These are phyloP conservation scores for Chrysoporthe cubensis DNA, from an alignment of 2,329 filamentous ascomycete genomes.

Conservation along the genomic window DNA sequence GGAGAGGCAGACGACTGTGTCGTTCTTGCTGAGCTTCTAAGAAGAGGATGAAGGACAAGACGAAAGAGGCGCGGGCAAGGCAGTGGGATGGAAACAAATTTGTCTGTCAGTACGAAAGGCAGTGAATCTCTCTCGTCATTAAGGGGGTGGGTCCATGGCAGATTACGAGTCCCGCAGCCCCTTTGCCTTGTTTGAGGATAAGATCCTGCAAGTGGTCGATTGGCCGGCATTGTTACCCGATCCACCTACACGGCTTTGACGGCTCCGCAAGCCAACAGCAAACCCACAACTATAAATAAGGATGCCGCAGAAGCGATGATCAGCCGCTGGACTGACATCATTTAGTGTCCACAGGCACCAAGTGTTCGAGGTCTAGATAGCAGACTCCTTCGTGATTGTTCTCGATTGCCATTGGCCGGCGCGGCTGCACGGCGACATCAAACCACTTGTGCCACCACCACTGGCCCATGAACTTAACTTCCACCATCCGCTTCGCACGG, in stretches of 20 bases:
- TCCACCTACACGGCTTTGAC: slow-evolving; percentile 11
- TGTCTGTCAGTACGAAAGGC: slow-evolving; percentile 5
- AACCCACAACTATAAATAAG: slow-evolving; percentile 15
- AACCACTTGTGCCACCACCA: background rate
- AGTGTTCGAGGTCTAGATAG: background rate
- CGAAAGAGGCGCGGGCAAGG: background rate
- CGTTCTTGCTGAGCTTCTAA: background rate
- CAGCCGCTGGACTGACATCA: slow-evolving; percentile 9
- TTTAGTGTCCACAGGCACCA: background rate
- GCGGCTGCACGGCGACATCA: background rate
- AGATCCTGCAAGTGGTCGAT: background rate
- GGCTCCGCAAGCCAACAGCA: slow-evolving; percentile 8
- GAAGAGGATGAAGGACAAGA: slow-evolving; percentile 5
- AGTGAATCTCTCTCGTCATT: slow-evolving; percentile 1
- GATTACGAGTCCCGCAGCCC: slow-evolving; percentile 19
- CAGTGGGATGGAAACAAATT: slow-evolving; percentile 8
- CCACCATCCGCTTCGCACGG: background rate
- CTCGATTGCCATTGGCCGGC: background rate
- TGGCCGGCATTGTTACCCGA: slow-evolving; percentile 12
- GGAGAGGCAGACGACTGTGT: background rate
- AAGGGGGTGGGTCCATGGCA: slow-evolving; percentile 18
- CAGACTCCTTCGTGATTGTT: background rate
- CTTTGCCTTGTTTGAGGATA: slow-evolving; percentile 16
- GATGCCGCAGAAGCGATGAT: slow-evolving; percentile 4
- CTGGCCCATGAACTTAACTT: background rate